Evolutionary conservation across 2,329 filamentous ascomycete genomes (phyloP), one percentile per base, ranked within the genome.

Genomic region (Cytospora piceicola): DNA sequence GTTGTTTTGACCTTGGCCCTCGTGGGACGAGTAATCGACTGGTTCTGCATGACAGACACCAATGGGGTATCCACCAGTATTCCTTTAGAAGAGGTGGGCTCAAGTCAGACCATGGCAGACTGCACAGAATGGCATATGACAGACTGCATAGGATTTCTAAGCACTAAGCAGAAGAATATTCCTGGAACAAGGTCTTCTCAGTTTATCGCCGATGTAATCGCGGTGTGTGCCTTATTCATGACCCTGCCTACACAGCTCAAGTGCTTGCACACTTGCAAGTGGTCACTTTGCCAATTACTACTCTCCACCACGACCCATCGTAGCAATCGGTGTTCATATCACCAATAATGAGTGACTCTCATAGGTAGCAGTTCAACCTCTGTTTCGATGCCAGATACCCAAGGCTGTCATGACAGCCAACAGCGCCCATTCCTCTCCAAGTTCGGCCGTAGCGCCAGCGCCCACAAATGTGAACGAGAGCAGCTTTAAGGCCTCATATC

Each of bases 331-430:
- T 27, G 11, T 3, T 14, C 15, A 6, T 27, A 9, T 29, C 12
- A 15, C 34, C 36, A 17, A 49, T 9, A 27, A 24, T 27, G n/a
- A 24, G 9, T 49, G 14, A 36, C 12, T 36, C 34, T 36, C 34
- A 4, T 4, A 12, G 9, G 34, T 49, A 22, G 9, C n/a, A 49
- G n/a, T 24, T n/a, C 9, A 24, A 17, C 7, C 5, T 58, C 39
- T 46, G 9, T 24, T 30, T 9, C 22, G 39, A 17, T 58, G 15
- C 57, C 57, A 51, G 24, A 58, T n/a, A 9, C 36, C 56, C 57
- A 58, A 30, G 17, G 36, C 42, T 8, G 57, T 58, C 9, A 58
- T 30, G 15, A 51, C 57, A 58, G 57, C 36, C 15, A 46, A 32
- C 15, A 20, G 27, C 24, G 49, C 57, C 57, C 39, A 58, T 7